A percentile compares a stretch with the other conserved stretches of the same genome.
Evolutionary conservation across 306 rosid genomes (phyloP).

Genomic region (Sicyos edulis): DNA sequence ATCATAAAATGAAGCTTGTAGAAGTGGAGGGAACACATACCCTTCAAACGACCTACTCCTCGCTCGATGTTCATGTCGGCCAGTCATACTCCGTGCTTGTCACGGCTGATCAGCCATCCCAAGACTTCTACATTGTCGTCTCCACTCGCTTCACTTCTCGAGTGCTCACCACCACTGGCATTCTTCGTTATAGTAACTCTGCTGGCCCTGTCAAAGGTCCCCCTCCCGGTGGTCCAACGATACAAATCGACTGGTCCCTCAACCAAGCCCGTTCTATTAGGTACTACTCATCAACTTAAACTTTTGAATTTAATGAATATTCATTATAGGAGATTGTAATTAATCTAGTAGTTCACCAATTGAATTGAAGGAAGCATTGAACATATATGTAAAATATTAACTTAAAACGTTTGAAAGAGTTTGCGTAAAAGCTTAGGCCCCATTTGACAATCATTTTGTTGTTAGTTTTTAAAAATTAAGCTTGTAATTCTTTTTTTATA

Average conservation of each 20-base stretch:
- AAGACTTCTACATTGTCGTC: constrained; percentile 71
- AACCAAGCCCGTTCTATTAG: constrained; percentile 98
- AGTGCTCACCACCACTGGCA: constrained; percentile 57
- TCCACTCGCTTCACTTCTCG: constrained; percentile 63
- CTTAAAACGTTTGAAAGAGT: not conserved
- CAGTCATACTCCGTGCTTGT: constrained; percentile 85
- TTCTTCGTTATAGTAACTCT: constrained; percentile 76
- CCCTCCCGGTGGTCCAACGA: constrained; percentile 91
- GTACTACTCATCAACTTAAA: constrained; percentile 15
- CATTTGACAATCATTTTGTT: too few species aligned
- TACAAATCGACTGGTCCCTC: constrained; percentile 88
- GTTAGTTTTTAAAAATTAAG: too few species aligned
- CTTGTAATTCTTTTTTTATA: too few species aligned
- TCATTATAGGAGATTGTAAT: not conserved
- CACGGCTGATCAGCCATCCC: constrained; percentile 81
- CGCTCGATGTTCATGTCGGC: constrained; percentile 84
- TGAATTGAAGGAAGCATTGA: too few species aligned
- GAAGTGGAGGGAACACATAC: constrained; percentile 99
- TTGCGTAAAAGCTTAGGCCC: too few species aligned
- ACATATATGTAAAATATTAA: too few species aligned
- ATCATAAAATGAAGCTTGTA: constrained; percentile 75
- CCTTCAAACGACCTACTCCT: constrained; percentile 76
- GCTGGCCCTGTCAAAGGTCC: constrained; percentile 77
- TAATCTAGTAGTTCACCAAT: too few species aligned
- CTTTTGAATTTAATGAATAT: not conserved